These are phyloP conservation scores for Penicillium sp. DNA, from an alignment of 2,329 filamentous ascomycete genomes.

Conservation along the genomic window DNA sequence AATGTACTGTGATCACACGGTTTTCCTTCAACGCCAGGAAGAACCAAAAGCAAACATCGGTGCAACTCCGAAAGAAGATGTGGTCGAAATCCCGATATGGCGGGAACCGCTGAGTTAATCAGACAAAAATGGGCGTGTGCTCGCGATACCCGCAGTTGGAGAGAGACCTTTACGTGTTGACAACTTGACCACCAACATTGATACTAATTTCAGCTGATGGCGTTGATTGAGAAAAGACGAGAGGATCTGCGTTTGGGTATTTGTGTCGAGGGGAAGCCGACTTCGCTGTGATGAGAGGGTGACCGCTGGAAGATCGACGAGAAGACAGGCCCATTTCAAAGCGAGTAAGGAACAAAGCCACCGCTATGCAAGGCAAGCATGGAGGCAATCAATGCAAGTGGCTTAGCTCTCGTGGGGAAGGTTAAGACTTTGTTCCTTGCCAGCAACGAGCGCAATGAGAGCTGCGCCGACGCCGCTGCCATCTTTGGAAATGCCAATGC, in stretches of 20 bases:
- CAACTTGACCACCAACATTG: slow-evolving; percentile 1
- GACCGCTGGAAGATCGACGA: not conserved
- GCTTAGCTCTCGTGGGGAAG: slow-evolving; percentile 15
- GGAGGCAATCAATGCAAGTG: not conserved
- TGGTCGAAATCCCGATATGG: slow-evolving; percentile 5
- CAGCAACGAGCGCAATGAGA: slow-evolving; percentile 86
- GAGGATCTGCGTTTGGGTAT: slow-evolving; percentile 2
- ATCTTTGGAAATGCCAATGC: slow-evolving; percentile 95
- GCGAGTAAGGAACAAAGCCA: not conserved
- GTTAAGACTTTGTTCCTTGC: slow-evolving; percentile 35
- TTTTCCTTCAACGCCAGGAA: slow-evolving; percentile 12
- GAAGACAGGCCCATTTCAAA: not conserved
- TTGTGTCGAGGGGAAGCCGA: not conserved
- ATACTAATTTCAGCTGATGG: slow-evolving; percentile 8
- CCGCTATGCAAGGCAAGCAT: not conserved
- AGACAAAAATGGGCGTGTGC: not conserved
- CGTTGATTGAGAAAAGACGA: not conserved
- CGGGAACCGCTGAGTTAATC: slow-evolving; percentile 7
- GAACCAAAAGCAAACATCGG: slow-evolving; percentile 4
- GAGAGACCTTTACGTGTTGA: not conserved
- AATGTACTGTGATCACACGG: slow-evolving; percentile 14
- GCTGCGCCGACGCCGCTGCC: slow-evolving; percentile 94
- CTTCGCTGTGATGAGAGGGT: not conserved
- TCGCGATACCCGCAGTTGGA: not conserved
- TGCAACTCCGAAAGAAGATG: slow-evolving; percentile 11